Percentiles rank a stretch among this genome's conserved stretches.
Conservation (phyloP, 2,329 filamentous ascomycete species). For the Ustilaginoidea virens region DNA sequence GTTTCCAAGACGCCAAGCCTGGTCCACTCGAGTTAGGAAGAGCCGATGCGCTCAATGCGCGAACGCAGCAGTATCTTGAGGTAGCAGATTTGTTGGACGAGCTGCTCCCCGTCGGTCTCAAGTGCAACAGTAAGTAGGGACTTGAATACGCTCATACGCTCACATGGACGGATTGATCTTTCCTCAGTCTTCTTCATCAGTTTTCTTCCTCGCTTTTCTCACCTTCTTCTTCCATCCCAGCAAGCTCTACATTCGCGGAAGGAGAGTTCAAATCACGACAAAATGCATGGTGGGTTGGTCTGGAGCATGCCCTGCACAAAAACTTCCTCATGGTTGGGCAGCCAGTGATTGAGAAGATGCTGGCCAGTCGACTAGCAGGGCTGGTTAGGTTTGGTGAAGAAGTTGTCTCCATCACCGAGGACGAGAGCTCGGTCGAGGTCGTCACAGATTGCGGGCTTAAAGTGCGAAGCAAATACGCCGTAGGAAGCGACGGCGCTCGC, state of each 20-base stretch:
- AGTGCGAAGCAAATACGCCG: conserved; percentile 24
- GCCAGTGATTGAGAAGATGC: conserved; percentile 24
- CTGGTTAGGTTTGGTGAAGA: conserved; percentile 22
- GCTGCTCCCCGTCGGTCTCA: conserved; percentile 25
- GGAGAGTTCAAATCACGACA: conserved; percentile 31
- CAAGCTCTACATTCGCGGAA: conserved; percentile 29
- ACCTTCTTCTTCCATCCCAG: conserved; percentile 6
- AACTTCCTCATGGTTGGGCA: conserved; percentile 37
- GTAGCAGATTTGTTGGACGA: conserved; percentile 26
- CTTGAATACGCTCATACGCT: neutral
- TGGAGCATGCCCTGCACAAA: conserved; percentile 27
- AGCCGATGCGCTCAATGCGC: conserved; percentile 32
- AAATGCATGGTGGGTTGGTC: conserved; percentile 30
- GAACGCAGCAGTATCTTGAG: conserved; percentile 32
- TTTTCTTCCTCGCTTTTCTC: too few relatives aligned
- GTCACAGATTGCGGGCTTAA: conserved; percentile 16
- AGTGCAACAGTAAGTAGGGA: conserved; percentile 31
- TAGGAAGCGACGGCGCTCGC: conserved; percentile 37
- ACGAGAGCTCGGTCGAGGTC: conserved; percentile 31
- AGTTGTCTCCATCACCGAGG: conserved; percentile 34
- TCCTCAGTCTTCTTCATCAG: too few relatives aligned
- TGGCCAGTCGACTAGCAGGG: conserved; percentile 18
- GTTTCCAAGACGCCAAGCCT: conserved; percentile 20
- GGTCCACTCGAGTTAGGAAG: conserved; percentile 24
- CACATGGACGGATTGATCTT: too few relatives aligned